These are phyloP conservation scores for Marsdenia floribunda DNA, from an alignment of 257 asterid species.

Conservation along the genomic window DNA sequence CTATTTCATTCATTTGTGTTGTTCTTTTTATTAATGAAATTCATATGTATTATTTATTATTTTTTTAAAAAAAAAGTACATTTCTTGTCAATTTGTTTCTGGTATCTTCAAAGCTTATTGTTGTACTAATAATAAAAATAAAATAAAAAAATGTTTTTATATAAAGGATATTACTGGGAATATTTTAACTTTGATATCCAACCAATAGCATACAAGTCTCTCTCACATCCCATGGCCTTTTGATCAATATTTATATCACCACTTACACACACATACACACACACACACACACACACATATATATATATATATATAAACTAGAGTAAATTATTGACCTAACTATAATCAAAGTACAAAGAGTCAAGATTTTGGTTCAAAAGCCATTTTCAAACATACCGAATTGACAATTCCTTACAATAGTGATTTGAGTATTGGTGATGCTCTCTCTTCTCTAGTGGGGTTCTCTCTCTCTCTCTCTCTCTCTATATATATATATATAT, in stretches of 20 bases:
- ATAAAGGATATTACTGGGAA: no score
- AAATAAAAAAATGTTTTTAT: no score
- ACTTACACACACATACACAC: no score
- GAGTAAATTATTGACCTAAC: slow-evolving; percentile 3
- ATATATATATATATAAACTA: neutral
- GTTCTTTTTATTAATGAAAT: no score
- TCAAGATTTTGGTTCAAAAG: slow-evolving; percentile 9
- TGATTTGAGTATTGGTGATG: neutral
- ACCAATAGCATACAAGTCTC: neutral
- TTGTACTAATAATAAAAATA: neutral
- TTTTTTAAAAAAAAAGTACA: no score
- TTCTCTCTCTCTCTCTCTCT: no score
- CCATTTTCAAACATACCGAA: slow-evolving; percentile 9
- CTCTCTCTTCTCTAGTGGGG: neutral
- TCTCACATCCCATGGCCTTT: neutral
- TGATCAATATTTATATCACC: neutral
- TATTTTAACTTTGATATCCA: neutral
- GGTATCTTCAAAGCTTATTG: neutral
- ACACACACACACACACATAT: no score
- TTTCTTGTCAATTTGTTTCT: neutral
- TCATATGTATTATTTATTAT: no score
- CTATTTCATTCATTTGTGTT: no score
- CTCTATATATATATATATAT: no score
- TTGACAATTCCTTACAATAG: neutral
- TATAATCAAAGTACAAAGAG: neutral